phyloP scores from a whole-genome alignment of 106 monocot species.

The Allium cepa region DNA sequence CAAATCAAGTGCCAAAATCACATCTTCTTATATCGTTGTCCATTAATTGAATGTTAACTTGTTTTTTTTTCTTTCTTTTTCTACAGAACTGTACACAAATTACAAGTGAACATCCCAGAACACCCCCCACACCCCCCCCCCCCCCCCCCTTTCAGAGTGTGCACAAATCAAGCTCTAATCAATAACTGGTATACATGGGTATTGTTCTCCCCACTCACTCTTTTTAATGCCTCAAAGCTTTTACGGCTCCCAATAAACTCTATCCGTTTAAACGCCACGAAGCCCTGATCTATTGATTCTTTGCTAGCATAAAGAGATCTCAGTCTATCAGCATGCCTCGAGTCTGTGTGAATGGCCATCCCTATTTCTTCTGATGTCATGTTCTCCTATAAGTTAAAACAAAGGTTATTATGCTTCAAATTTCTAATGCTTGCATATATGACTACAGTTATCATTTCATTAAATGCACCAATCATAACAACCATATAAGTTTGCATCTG shows the following conservation, averaged over 20 bases:
- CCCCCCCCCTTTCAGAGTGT: no score
- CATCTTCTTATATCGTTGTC: no score
- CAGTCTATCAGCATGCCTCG: constrained; percentile 71
- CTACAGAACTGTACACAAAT: no score
- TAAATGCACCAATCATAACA: no score
- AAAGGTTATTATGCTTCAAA: neutral
- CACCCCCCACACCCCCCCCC: no score
- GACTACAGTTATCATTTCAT: no score
- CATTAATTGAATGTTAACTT: no score
- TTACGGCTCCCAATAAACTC: constrained; percentile 81
- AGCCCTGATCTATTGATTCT: constrained; percentile 42
- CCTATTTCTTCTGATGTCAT: constrained; percentile 63
- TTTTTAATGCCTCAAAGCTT: constrained; percentile 76
- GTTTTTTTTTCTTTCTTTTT: no score
- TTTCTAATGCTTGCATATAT: no score
- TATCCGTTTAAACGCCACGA: constrained; percentile 41
- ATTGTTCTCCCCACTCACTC: constrained; percentile 59
- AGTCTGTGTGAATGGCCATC: constrained; percentile 86
- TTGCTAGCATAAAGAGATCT: constrained; percentile 55
- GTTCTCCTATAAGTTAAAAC: constrained; percentile 39
- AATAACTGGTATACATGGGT: constrained; percentile 67
- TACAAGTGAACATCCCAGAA: no score
- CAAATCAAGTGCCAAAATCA: no score
- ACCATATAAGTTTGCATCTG: no score
- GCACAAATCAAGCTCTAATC: constrained; percentile 25